Conservation (phyloP, 192 early-diverging fungal genomes). For the Entrophospora sp. region DNA sequence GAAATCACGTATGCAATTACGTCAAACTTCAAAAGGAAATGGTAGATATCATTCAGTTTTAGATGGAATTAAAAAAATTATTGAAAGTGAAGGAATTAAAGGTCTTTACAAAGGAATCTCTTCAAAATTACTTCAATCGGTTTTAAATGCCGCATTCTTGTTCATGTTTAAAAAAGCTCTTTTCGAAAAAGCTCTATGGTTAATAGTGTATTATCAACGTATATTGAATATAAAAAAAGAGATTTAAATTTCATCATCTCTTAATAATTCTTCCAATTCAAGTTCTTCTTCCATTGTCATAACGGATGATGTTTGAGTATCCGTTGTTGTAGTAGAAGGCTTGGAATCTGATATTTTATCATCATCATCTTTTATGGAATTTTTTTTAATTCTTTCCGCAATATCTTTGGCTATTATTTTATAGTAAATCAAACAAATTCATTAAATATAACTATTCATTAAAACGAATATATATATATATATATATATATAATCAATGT, state of each 20-base stretch:
- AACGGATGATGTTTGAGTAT: slow-evolving; percentile 16
- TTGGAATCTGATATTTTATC: too few species aligned
- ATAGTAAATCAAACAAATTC: too few species aligned
- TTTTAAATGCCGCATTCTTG: slow-evolving; percentile 91
- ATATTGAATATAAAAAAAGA: too few species aligned
- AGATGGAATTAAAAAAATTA: slow-evolving; percentile 90
- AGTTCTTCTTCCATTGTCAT: slow-evolving; percentile 88
- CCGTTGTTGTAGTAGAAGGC: neutral
- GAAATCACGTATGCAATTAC: slow-evolving; percentile 97
- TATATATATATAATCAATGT: neutral
- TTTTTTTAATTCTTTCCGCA: slow-evolving; percentile 1
- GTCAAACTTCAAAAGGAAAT: slow-evolving; percentile 67
- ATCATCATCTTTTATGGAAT: too few species aligned
- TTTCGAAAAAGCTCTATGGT: too few species aligned
- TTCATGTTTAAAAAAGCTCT: slow-evolving; percentile 89
- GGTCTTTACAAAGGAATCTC: slow-evolving; percentile 88
- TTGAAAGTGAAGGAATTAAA: slow-evolving; percentile 77
- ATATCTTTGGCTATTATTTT: slow-evolving; percentile 12
- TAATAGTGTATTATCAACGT: too few species aligned
- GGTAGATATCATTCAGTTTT: slow-evolving; percentile 70
- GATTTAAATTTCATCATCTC: slow-evolving; percentile 56
- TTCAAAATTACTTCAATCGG: slow-evolving; percentile 92
- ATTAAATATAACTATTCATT: too few species aligned
- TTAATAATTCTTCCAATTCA: slow-evolving; percentile 82
- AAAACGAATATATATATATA: slow-evolving; percentile 9